These are phyloP conservation scores for Torulaspora globosa DNA, from an alignment of 1,139 yeast species.

Conservation along the genomic window DNA sequence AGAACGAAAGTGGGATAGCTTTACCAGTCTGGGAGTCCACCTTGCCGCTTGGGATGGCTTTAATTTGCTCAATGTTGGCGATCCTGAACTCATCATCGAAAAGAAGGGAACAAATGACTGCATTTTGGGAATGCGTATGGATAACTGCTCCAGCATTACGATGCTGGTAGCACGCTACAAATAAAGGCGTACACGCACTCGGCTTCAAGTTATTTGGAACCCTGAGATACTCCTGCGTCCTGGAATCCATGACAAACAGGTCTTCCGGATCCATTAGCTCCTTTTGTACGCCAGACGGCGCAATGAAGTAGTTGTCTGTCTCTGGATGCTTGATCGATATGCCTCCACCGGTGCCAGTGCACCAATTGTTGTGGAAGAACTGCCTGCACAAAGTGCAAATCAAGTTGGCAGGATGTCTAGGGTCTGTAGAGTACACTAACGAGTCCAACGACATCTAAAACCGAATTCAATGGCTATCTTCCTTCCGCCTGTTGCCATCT, in stretches of 20 bases:
- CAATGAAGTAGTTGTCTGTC: conserved; percentile 58
- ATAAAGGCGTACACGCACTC: conserved; percentile 89
- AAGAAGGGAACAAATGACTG: conserved; percentile 74
- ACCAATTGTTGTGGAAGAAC: conserved; percentile 84
- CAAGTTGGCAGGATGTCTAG: conserved; percentile 76
- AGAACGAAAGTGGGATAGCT: conserved; percentile 50
- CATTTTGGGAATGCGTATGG: conserved; percentile 88
- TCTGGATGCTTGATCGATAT: conserved; percentile 67
- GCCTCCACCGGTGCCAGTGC: conserved; percentile 96
- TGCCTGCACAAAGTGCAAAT: conserved; percentile 77
- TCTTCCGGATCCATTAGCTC: conserved; percentile 80
- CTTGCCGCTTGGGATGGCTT: conserved; percentile 74
- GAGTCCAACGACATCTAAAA: conserved; percentile 26
- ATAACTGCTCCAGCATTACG: conserved; percentile 88
- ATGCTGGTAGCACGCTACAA: conserved; percentile 67
- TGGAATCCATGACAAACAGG: conserved; percentile 69
- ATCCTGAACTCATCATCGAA: conserved; percentile 70
- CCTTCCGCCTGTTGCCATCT: neutral
- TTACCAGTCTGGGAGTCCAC: conserved; percentile 42
- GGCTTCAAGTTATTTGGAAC: conserved; percentile 71
- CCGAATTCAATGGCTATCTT: neutral
- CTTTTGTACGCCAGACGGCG: conserved; percentile 95
- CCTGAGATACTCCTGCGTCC: conserved; percentile 52
- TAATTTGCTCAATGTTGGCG: conserved; percentile 83
- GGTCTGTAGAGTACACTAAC: conserved; percentile 47